These are phyloP conservation scores for Solanum clarkiae DNA, from an alignment of 257 asterid species.

Conservation along the genomic window DNA sequence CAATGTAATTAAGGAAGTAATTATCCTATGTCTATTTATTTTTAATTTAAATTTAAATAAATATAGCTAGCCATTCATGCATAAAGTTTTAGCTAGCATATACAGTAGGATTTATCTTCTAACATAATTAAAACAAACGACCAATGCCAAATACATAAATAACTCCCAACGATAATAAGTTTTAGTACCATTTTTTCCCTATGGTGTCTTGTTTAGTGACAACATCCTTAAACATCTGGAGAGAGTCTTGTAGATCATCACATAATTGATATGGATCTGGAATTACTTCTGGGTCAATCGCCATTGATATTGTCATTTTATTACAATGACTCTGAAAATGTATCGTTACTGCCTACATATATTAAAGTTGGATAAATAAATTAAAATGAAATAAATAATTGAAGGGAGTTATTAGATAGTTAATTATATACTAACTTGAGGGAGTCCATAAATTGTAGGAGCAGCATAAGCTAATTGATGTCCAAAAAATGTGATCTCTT, in stretches of 20 bases:
- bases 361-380: neutral
- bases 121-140: neutral
- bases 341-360: conserved; percentile 6
- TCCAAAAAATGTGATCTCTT: conserved; percentile 23
- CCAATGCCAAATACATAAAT: too few relatives aligned
- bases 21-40: too few relatives aligned
- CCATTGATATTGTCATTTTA: conserved; percentile 25
- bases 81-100: too few relatives aligned
- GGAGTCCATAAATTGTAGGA: conserved; percentile 22
- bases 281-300: conserved; percentile 22
- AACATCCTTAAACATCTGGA: conserved; percentile 10
- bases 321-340: conserved; percentile 27
- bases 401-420: too few relatives aligned
- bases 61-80: too few relatives aligned
- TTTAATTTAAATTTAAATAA: too few relatives aligned
- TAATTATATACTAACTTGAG: conserved; percentile 16
- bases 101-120: too few relatives aligned
- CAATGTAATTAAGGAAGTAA: too few relatives aligned
- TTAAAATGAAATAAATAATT: neutral
- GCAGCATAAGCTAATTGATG: conserved; percentile 24
- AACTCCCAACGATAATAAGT: neutral
- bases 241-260: conserved; percentile 21
- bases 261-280: conserved; percentile 33
- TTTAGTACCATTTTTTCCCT: neutral
- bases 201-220: neutral